Base-by-base conservation (phyloP, 164 flowering plant species). In the Tinospora cordifolia region DNA sequence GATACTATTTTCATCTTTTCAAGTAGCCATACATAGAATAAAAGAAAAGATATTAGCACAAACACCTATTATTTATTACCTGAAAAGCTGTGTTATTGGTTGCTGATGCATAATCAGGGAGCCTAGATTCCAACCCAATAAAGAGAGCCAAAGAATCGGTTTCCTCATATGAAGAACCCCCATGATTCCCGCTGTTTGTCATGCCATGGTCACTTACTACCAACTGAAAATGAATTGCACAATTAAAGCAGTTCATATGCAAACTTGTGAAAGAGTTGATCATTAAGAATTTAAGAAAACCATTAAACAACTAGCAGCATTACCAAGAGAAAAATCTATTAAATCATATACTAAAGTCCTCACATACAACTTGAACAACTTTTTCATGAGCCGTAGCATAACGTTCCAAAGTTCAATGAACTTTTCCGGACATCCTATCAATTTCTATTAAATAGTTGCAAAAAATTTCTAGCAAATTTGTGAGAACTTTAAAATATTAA, bases 161-260 rank as follows among this genome's bases (percentile, higher is more conserved):
- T 82, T 94, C 99, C 85, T 92, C 97, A 80, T 78, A 87, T 68
- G 97, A 87, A 66, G 97, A 92, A 8, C 99, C 99, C 54, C 99
- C 97, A 82, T 94, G 99, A 79, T 94, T 94, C 46, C 99, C 99
- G 79, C 70, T 84, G 25, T 84, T 87, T 69, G 93, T 92, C 99
- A 92, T 94, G 74, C 99, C 99, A 85, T 94, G 99, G 79, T 94
- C 97, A 73, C 99, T 94, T 63, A 88, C 91, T 44, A 94, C 81
- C 77, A 94, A 57, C 99, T 94, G 74, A 34, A 76, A 54, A 63
- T 36, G 8, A 69, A 67, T 66, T 40, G 40, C 26, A 68, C 13
- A 39, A 54, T 8, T 36, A 40, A 62, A 62, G 40, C 57, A 24
- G 25, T 22, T 62, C 21, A 68, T 40, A 54, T 62, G 40, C 39